Conservation (phyloP, 768 basidiomycete species). For the Sarcodon sp. region DNA sequence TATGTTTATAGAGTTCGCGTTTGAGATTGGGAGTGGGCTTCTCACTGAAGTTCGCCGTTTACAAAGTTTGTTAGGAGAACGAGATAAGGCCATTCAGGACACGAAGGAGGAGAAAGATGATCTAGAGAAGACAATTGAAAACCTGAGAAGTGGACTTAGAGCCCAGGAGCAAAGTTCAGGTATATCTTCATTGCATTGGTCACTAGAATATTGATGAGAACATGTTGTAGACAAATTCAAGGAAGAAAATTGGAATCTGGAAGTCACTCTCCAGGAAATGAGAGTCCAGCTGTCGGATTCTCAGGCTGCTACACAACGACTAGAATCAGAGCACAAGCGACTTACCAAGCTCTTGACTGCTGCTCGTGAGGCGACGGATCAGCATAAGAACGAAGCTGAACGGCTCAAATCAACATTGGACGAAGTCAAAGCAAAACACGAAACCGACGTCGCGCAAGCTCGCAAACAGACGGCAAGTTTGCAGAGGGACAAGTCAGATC, state of each 20-base stretch:
- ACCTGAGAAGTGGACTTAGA: slow-evolving; percentile 56
- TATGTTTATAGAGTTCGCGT: slow-evolving; percentile 72
- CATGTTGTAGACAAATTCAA: slow-evolving; percentile 70
- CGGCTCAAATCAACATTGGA: slow-evolving; percentile 48
- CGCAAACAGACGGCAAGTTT: slow-evolving; percentile 80
- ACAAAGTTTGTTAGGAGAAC: slow-evolving; percentile 81
- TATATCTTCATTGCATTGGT: slow-evolving; percentile 19
- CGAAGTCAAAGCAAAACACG: slow-evolving; percentile 81
- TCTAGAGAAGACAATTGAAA: slow-evolving; percentile 68
- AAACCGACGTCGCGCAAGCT: slow-evolving; percentile 88
- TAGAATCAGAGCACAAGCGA: slow-evolving; percentile 77
- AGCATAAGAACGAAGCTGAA: slow-evolving; percentile 79
- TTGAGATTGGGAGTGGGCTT: slow-evolving; percentile 91
- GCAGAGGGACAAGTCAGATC: slow-evolving; percentile 84
- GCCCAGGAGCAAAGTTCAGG: slow-evolving; percentile 76
- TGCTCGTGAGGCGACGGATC: slow-evolving; percentile 65
- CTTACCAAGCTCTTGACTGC: slow-evolving; percentile 62
- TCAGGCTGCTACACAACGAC: slow-evolving; percentile 49
- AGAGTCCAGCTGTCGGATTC: slow-evolving; percentile 55
- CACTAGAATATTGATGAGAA: slow-evolving; percentile 3
- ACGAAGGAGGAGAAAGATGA: slow-evolving; percentile 90
- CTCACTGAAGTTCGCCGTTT: slow-evolving; percentile 86
- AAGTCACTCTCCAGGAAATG: slow-evolving; percentile 84
- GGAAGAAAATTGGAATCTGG: slow-evolving; percentile 99
- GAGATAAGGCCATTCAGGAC: slow-evolving; percentile 86